A percentile compares a stretch with the other conserved stretches of the same genome.
phyloP scores from a whole-genome alignment of 140 eudicot genomes.

The Bidens hawaiensis region DNA sequence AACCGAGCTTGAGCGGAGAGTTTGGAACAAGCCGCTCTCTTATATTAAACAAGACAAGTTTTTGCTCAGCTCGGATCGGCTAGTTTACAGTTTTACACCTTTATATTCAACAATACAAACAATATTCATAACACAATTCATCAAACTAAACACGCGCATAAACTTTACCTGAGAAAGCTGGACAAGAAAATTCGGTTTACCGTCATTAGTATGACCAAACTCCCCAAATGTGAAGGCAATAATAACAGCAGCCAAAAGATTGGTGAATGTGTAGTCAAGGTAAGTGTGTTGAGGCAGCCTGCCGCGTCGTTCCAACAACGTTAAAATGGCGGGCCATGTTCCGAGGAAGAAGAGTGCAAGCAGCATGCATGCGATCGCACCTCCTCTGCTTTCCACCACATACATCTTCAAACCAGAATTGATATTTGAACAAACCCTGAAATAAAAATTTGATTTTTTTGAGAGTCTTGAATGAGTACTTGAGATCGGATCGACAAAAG shows the following conservation, averaged over 20 bases:
- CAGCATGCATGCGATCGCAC: slow-evolving; percentile 89
- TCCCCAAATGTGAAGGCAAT: slow-evolving; percentile 88
- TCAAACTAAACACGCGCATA: not conserved
- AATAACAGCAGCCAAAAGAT: slow-evolving; percentile 72
- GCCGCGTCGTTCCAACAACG: slow-evolving; percentile 81
- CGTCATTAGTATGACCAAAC: slow-evolving; percentile 50
- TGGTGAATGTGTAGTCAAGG: slow-evolving; percentile 82
- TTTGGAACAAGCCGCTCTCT: too few species aligned
- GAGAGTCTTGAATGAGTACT: slow-evolving; percentile 13
- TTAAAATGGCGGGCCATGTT: slow-evolving; percentile 90
- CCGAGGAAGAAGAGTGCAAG: slow-evolving; percentile 67
- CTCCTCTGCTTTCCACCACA: slow-evolving; percentile 84
- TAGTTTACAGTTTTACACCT: too few species aligned
- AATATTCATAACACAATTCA: not conserved
- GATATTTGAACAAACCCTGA: slow-evolving; percentile 24
- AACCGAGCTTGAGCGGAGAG: too few species aligned
- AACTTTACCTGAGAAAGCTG: slow-evolving; percentile 72
- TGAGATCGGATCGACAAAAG: too few species aligned
- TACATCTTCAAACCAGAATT: slow-evolving; percentile 54
- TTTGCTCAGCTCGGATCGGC: too few species aligned
- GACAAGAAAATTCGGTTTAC: slow-evolving; percentile 58
- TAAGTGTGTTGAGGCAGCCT: slow-evolving; percentile 95
- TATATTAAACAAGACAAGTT: too few species aligned
- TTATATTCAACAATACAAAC: not conserved
- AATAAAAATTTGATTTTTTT: not conserved